Conservation (phyloP, 148 eudicot species). For the Rhododendron ferrugineum region DNA sequence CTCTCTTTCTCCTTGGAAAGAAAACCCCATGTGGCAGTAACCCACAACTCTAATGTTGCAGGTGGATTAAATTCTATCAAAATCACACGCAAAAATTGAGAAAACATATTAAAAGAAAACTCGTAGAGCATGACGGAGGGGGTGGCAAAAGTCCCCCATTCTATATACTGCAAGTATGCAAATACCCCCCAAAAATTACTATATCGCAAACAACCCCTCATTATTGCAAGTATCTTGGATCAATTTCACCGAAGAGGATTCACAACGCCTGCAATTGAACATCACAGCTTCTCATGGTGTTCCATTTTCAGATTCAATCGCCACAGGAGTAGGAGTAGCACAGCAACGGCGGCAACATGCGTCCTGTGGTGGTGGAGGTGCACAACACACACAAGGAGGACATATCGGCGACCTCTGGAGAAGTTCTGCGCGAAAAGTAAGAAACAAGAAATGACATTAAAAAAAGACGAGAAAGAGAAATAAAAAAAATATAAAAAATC, state of each 20-base stretch:
- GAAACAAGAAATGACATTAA: background rate
- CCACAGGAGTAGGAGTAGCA: conserved; percentile 1
- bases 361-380: background rate
- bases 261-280: background rate
- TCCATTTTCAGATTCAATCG: background rate
- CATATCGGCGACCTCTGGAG: conserved; percentile 6
- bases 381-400: conserved; percentile 32
- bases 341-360: conserved; percentile 17
- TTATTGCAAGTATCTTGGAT: background rate
- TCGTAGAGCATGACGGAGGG: background rate
- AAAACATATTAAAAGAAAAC: background rate
- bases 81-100: background rate
- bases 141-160: background rate
- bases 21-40: background rate
- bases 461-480: background rate
- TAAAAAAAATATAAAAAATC: background rate
- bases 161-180: background rate
- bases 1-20: background rate
- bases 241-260: background rate
- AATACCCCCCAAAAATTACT: background rate
- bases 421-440: background rate
- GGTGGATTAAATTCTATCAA: background rate
- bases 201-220: background rate
- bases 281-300: background rate
- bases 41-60: background rate